A percentile compares a stretch with the other conserved stretches of the same genome.
Conservation (phyloP, 441 rosid species). For the Mallotus japonicus region DNA sequence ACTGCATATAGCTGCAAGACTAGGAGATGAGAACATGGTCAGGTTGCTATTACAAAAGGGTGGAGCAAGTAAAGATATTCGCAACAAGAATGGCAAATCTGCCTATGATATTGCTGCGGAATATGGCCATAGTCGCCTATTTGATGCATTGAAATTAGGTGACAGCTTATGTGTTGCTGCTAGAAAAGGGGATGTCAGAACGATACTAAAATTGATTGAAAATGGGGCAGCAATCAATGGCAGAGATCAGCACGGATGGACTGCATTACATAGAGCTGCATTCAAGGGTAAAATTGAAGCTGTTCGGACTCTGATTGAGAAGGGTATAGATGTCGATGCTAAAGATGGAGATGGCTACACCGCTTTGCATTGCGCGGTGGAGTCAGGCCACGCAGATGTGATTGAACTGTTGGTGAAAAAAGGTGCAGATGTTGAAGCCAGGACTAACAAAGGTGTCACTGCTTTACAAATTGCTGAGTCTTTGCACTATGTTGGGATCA, state of each 20-base stretch:
- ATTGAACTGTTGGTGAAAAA: constrained; percentile 53
- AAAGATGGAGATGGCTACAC: constrained; percentile 69
- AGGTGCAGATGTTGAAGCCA: constrained; percentile 50
- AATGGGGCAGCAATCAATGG: constrained; percentile 51
- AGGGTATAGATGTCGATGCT: constrained; percentile 51
- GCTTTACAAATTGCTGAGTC: constrained; percentile 56
- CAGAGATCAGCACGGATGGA: constrained; percentile 66
- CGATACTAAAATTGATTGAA: constrained; percentile 36
- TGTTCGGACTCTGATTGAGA: constrained; percentile 42
- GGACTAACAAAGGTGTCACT: constrained; percentile 47
- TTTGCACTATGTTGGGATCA: constrained; percentile 49
- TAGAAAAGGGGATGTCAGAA: constrained; percentile 48
- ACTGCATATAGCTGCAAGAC: constrained; percentile 43
- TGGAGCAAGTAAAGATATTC: constrained; percentile 51
- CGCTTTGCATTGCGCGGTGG: constrained; percentile 60
- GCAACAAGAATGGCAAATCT: constrained; percentile 45
- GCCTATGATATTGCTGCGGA: constrained; percentile 57
- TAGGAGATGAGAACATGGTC: constrained; percentile 52
- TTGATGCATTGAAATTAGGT: constrained; percentile 50
- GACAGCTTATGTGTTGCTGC: constrained; percentile 48
- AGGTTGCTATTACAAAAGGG: constrained; percentile 48
- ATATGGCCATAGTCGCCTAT: constrained; percentile 44
- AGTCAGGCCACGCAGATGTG: constrained; percentile 50
- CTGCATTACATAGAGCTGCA: constrained; percentile 58
- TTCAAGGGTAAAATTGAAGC: constrained; percentile 51